These are phyloP conservation scores for Luffa acutangula DNA, from an alignment of 306 rosid genomes.

Conservation along the genomic window DNA sequence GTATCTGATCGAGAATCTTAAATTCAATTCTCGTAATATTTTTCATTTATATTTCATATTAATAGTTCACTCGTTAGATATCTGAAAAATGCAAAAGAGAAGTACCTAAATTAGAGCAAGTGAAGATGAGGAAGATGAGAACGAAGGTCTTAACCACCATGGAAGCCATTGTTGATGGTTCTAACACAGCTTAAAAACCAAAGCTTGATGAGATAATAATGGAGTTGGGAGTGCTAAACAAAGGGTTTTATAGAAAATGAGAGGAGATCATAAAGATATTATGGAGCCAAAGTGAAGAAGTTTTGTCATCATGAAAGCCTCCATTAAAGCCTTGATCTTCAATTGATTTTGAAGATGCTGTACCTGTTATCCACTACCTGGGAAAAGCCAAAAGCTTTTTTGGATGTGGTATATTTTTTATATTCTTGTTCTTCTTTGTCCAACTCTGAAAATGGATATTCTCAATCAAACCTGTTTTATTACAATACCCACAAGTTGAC, in stretches of 20 bases:
- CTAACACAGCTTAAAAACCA: too few relatives aligned
- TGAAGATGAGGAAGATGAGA: constrained; percentile 18
- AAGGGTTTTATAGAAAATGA: constrained; percentile 14
- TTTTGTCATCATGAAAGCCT: constrained; percentile 16
- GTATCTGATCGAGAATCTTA: too few relatives aligned
- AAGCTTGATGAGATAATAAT: too few relatives aligned
- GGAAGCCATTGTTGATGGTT: constrained; percentile 15
- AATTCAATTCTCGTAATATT: too few relatives aligned
- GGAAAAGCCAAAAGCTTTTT: not conserved
- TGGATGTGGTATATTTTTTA: too few relatives aligned
- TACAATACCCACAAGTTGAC: too few relatives aligned
- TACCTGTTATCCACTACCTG: constrained; percentile 4
- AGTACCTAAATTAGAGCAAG: constrained; percentile 18
- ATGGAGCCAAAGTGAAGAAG: not conserved
- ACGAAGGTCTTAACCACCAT: constrained; percentile 14
- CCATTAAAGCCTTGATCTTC: constrained; percentile 5
- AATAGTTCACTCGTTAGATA: too few relatives aligned
- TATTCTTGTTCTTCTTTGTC: not conserved
- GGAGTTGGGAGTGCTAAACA: not conserved
- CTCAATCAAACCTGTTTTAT: too few relatives aligned
- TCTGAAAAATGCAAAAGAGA: not conserved
- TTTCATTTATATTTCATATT: too few relatives aligned
- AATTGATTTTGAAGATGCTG: not conserved
- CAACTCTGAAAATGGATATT: not conserved
- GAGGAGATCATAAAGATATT: not conserved